These are phyloP conservation scores for Emiliania huxleyi DNA, from an alignment of 78 protist species.

Conservation along the genomic window DNA sequence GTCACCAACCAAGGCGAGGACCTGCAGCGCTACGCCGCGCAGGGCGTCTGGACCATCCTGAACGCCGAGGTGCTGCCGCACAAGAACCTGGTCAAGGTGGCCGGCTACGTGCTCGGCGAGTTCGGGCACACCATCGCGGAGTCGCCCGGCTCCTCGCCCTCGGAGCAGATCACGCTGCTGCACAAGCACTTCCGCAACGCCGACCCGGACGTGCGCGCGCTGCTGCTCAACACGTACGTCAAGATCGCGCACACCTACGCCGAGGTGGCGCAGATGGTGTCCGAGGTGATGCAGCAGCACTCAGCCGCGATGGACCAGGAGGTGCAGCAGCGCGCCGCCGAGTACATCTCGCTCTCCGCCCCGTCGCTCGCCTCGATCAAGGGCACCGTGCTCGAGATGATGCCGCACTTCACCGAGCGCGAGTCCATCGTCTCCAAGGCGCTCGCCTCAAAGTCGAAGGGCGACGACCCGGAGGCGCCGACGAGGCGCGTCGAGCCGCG, in stretches of 20 bases:
- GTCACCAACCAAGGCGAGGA: constrained; percentile 82
- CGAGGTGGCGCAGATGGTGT: constrained; percentile 45
- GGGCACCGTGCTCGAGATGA: constrained; percentile 56
- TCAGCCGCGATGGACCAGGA: constrained; percentile 74
- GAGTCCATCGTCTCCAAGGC: constrained; percentile 56
- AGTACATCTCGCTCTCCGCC: constrained; percentile 71
- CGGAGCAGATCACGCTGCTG: constrained; percentile 67
- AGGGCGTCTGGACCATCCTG: constrained; percentile 61
- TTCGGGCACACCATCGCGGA: constrained; percentile 87
- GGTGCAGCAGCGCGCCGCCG: constrained; percentile 97
- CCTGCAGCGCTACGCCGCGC: constrained; percentile 87
- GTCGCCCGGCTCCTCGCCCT: background rate
- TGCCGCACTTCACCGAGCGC: constrained; percentile 80
- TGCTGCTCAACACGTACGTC: constrained; percentile 82
- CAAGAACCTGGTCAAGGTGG: constrained; percentile 73
- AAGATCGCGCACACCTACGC: constrained; percentile 85
- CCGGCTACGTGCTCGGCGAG: constrained; percentile 92
- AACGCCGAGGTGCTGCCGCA: constrained; percentile 71
- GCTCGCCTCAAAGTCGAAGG: background rate
- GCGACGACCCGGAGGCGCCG: background rate
- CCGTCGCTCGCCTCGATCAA: background rate
- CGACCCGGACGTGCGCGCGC: constrained; percentile 55
- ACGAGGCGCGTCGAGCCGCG: background rate
- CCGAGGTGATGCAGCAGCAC: constrained; percentile 46
- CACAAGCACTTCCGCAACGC: constrained; percentile 52